Base-by-base conservation (phyloP, 192 early-diverging fungal species). In the Gorgonomyces haynaldii region DNA sequence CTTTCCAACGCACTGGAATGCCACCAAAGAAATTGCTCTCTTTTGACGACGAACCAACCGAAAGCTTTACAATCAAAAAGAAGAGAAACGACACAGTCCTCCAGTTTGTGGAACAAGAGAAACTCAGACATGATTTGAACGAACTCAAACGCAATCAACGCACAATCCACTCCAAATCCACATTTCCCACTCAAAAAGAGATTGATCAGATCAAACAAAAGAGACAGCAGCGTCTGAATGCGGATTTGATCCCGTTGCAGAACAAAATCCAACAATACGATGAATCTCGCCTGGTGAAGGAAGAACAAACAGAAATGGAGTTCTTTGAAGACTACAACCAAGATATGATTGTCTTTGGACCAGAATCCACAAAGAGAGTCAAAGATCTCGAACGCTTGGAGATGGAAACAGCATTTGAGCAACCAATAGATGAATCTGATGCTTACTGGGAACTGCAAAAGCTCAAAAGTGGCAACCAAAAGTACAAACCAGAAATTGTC, bases 301-400 rank as follows among this genome's bases (percentile, higher is more conserved):
- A 69, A 34, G 58, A 67, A 40, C 48, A 64, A 13, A 17, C 49
- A 8, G 57, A 58, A 25, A 44, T 40, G 7, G 67, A 69, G 15
- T 21, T 55, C 7, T 69, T 66, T 45, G 58, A 65, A n/a, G 67
- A 69, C 32, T 65, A 69, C 37, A 52, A 61, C 26, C 46, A 53
- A 7, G 45, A 65, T 42, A 50, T 29, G 23, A 49, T 69, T 23
- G 34, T 45, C 9, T 65, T 69, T 46, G 62, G 67, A 20, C 26
- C 16, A 27, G 43, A 15, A 57, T 56, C 59, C 35, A 16, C 21
- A 12, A 9, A 34, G 32, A 15, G 10, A 0, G 15, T 34, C 15
- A 9, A 34, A 12, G 15, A 34, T 34, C 10, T 12, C 15, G 10
- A 34, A 12, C 10, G 15, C 10, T 34, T 15, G 32, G 32, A 12